Evolutionary conservation across 2,329 filamentous ascomycete species (phyloP), one percentile per base, ranked within the genome.

Genomic region (Lasiodiplodia sp.): DNA sequence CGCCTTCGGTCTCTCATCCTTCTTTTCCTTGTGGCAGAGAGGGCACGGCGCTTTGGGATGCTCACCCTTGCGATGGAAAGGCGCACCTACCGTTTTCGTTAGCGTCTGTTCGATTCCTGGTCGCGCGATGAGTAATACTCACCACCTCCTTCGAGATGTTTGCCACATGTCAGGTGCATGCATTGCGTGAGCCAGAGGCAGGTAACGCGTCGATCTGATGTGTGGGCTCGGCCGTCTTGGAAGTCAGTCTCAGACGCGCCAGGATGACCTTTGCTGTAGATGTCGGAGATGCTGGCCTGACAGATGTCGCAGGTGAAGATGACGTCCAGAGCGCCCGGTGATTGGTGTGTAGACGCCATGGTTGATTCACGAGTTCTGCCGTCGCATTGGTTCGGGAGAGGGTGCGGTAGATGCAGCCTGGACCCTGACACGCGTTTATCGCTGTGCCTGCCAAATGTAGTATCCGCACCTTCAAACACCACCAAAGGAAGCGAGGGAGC

Each of bases 231-330:
- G 51, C 66, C 53, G 31, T 69, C 65, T 5, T 31, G 73, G 71
- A 52, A 71, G 71, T 40, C 71, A 68, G 52, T 69, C 6, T 66
- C 70, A 64, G 72, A 73, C 68, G 71, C 78, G 65, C 78, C 76
- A 23, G 77, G 74, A 31, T 38, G 16, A 44, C 75, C 69, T n/a
- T 75, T 75, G 8, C 77, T 75, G 72, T 85, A 85, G 31, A 85
- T 74, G 37, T 85, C 83, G 23, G 80, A 77, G 47, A 84, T 77
- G 7, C 79, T 80, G 11, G 77, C 77, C 58, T 83, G 81, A 72
- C 85, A 86, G 47, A 85, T 71, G 34, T 77, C 77, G 73, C 85
- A 86, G 70, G 80, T 81, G 73, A 86, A 84, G 63, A 86, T 81
- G 69, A 85, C 76, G 69, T 86, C 80, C 65, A 79, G 74, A 8